These are phyloP conservation scores for Tricholoma terreum DNA, from an alignment of 768 basidiomycete genomes.

Conservation along the genomic window DNA sequence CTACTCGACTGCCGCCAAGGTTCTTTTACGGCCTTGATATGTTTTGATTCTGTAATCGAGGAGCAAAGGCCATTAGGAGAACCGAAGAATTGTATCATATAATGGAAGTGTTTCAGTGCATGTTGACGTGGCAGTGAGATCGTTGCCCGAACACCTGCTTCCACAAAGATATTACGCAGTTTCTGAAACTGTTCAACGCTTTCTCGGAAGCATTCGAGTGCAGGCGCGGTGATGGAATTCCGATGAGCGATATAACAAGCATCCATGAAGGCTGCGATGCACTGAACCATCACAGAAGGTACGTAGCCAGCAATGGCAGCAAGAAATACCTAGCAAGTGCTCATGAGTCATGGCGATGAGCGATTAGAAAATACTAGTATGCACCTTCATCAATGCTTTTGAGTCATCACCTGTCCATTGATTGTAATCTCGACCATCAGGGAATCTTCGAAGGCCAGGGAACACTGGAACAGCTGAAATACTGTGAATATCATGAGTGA, in stretches of 20 bases:
- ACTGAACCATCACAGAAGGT: slow-evolving; percentile 11
- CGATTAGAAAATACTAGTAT: not conserved
- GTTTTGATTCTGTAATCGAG: not conserved
- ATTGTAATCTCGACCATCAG: slow-evolving; percentile 18
- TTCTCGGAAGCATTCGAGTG: slow-evolving; percentile 15
- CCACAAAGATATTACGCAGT: slow-evolving; percentile 1
- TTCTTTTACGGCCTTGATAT: not conserved
- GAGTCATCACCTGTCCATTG: slow-evolving; percentile 33
- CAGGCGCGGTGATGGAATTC: slow-evolving; percentile 15
- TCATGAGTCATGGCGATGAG: not conserved
- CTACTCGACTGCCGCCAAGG: not conserved
- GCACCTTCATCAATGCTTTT: slow-evolving; percentile 34
- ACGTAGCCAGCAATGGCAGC: slow-evolving; percentile 9
- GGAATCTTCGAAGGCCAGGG: slow-evolving; percentile 22
- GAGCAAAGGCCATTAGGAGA: slow-evolving; percentile 26
- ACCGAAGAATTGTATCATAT: slow-evolving; percentile 14
- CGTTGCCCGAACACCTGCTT: not conserved
- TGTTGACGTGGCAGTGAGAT: slow-evolving; percentile 10
- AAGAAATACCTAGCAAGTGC: slow-evolving; percentile 12
- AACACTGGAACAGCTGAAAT: slow-evolving; percentile 22
- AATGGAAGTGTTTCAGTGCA: not conserved
- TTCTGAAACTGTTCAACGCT: slow-evolving; percentile 2
- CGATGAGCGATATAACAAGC: slow-evolving; percentile 19
- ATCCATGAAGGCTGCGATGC: slow-evolving; percentile 16
- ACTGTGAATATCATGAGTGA: slow-evolving; percentile 2